phyloP scores from a whole-genome alignment of 495 filamentous ascomycete genomes.

The Glarea lozoyensis region DNA sequence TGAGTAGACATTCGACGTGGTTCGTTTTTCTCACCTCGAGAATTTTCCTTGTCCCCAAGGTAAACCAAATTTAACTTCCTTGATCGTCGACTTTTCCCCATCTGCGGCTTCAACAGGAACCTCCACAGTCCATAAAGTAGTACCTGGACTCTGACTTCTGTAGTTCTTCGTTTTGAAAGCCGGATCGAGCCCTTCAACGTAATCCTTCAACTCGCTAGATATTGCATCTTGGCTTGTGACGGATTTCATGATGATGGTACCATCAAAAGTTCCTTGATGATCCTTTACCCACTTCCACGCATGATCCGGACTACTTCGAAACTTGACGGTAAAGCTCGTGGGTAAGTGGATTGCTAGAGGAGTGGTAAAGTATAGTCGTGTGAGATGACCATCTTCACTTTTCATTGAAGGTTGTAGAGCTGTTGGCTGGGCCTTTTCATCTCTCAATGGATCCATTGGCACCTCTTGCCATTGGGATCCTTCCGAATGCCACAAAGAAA shows the following conservation, averaged over 20 bases:
- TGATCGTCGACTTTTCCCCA: slow-evolving; percentile 45
- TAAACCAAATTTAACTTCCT: slow-evolving; percentile 49
- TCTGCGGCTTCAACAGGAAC: slow-evolving; percentile 42
- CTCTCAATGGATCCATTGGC: slow-evolving; percentile 27
- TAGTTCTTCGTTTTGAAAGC: slow-evolving; percentile 46
- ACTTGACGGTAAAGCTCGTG: slow-evolving; percentile 68
- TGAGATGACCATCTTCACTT: slow-evolving; percentile 17
- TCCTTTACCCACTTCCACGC: slow-evolving; percentile 73
- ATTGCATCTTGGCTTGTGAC: slow-evolving; percentile 12
- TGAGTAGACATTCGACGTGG: slow-evolving; percentile 1
- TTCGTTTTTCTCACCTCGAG: slow-evolving; percentile 21
- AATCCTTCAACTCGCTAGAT: slow-evolving; percentile 41
- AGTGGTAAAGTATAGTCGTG: slow-evolving; percentile 36
- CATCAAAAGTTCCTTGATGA: slow-evolving; percentile 49
- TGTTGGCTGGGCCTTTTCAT: slow-evolving; percentile 27
- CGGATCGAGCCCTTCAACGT: slow-evolving; percentile 51
- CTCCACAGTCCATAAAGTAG: slow-evolving; percentile 61
- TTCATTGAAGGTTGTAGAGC: slow-evolving; percentile 27
- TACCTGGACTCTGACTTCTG: slow-evolving; percentile 59
- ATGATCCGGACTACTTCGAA: slow-evolving; percentile 42
- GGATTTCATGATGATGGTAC: slow-evolving; percentile 46
- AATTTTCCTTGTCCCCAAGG: slow-evolving; percentile 41
- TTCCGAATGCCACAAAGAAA: slow-evolving; percentile 69
- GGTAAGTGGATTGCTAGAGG: slow-evolving; percentile 32
- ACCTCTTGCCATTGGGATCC: slow-evolving; percentile 40